A percentile compares a stretch with the other conserved stretches of the same genome.
phyloP scores from a whole-genome alignment of 2,329 filamentous ascomycete genomes.

The Polytolypa hystricis region DNA sequence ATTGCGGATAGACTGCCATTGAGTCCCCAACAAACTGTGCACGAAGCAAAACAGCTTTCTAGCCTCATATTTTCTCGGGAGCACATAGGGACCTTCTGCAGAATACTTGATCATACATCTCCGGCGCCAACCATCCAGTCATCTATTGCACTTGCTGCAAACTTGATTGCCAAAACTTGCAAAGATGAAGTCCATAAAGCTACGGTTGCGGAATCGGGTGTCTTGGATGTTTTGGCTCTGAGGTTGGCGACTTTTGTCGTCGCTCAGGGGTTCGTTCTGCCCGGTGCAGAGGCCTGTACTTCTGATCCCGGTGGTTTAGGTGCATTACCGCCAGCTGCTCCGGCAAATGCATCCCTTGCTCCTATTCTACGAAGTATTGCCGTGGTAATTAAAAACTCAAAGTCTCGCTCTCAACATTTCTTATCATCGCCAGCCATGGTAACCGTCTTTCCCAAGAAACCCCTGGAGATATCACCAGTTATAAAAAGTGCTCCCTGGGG shows the following conservation, averaged over 20 bases:
- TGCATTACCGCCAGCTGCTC: slow-evolving; percentile 52
- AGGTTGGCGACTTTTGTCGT: slow-evolving; percentile 62
- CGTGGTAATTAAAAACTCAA: slow-evolving; percentile 67
- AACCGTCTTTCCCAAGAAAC: slow-evolving; percentile 52
- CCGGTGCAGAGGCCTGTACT: slow-evolving; percentile 47
- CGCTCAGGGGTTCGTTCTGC: slow-evolving; percentile 56
- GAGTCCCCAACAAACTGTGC: slow-evolving; percentile 40
- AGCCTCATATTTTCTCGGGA: slow-evolving; percentile 53
- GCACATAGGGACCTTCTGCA: slow-evolving; percentile 51
- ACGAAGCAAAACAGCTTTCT: slow-evolving; percentile 44
- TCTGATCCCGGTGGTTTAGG: slow-evolving; percentile 45
- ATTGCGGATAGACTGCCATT: slow-evolving; percentile 55
- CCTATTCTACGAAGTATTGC: slow-evolving; percentile 67
- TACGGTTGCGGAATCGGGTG: slow-evolving; percentile 57
- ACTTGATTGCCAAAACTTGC: slow-evolving; percentile 52
- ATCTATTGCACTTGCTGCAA: slow-evolving; percentile 30
- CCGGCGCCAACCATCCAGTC: slow-evolving; percentile 43
- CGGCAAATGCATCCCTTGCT: slow-evolving; percentile 48
- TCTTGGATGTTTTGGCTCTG: slow-evolving; percentile 67
- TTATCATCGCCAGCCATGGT: slow-evolving; percentile 58
- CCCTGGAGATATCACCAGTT: slow-evolving; percentile 40
- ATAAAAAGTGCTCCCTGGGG: slow-evolving; percentile 42
- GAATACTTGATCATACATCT: slow-evolving; percentile 53
- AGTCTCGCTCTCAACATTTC: slow-evolving; percentile 62
- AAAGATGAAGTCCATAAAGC: slow-evolving; percentile 58